These are phyloP conservation scores for Epichloe bromicola DNA, from an alignment of 2,329 filamentous ascomycete genomes.

Conservation along the genomic window DNA sequence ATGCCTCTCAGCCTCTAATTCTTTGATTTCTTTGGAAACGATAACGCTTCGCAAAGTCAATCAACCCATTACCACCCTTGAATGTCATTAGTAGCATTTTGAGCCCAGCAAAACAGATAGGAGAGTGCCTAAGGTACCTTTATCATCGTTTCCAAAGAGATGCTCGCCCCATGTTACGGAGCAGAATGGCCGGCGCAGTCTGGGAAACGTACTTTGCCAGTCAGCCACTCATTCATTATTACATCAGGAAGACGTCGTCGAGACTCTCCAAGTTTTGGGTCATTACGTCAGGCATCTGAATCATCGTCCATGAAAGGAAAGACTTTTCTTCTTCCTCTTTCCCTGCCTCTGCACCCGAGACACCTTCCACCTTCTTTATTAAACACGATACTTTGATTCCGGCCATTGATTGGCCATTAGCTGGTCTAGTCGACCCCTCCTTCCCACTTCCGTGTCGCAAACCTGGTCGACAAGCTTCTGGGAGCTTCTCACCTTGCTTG, in stretches of 20 bases:
- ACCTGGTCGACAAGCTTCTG: not conserved
- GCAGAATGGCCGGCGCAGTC: not conserved
- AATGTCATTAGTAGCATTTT: no score
- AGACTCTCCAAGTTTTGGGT: not conserved
- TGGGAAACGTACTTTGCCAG: not conserved
- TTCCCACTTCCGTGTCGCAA: slow-evolving; percentile 1
- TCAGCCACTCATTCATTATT: not conserved
- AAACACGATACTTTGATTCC: no score
- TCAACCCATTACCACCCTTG: no score
- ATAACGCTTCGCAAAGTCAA: no score
- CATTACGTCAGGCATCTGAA: not conserved
- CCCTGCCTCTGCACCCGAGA: no score
- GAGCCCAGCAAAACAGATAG: no score
- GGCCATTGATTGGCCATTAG: not conserved
- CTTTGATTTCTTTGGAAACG: no score
- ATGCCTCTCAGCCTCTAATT: no score
- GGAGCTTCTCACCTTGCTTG: not conserved
- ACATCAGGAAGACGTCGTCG: slow-evolving; percentile 2
- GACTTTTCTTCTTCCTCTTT: no score
- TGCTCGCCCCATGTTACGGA: not conserved
- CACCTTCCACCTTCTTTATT: no score
- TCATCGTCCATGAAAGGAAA: not conserved
- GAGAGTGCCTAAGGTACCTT: no score
- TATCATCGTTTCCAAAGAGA: no score
- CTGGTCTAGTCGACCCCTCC: not conserved